Evolutionary conservation across 2,329 filamentous ascomycete species (phyloP).

Genomic region (Trichoderma lentiforme): DNA sequence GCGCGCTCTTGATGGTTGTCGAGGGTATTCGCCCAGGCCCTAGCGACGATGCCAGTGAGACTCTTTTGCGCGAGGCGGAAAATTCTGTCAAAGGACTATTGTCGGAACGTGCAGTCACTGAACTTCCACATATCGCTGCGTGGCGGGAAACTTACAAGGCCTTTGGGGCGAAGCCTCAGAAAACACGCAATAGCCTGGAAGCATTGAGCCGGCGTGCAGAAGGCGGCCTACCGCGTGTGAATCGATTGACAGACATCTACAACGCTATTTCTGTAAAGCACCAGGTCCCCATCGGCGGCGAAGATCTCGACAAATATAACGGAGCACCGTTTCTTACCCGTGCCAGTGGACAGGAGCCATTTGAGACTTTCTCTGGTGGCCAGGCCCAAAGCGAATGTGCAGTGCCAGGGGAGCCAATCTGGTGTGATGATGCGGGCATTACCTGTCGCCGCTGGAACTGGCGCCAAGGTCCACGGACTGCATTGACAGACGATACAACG

Average conservation of each 20-base stretch:
- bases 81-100: background rate
- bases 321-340: background rate
- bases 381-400: background rate
- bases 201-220: background rate
- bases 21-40: background rate
- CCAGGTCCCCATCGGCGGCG: background rate
- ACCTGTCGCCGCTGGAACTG: background rate
- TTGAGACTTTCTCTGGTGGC: background rate
- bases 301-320: background rate
- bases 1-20: background rate
- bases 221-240: background rate
- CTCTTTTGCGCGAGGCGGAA: background rate
- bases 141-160: background rate
- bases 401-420: background rate
- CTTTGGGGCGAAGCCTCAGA: background rate
- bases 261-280: background rate
- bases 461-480: background rate
- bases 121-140: background rate
- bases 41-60: background rate
- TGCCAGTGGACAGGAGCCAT: background rate
- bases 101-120: background rate
- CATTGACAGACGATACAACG: background rate
- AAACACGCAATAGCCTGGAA: background rate
- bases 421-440: background rate
- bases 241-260: background rate